phyloP scores from a whole-genome alignment of 805 yeast genomes.

The Schwanniomyces occidentalis region DNA sequence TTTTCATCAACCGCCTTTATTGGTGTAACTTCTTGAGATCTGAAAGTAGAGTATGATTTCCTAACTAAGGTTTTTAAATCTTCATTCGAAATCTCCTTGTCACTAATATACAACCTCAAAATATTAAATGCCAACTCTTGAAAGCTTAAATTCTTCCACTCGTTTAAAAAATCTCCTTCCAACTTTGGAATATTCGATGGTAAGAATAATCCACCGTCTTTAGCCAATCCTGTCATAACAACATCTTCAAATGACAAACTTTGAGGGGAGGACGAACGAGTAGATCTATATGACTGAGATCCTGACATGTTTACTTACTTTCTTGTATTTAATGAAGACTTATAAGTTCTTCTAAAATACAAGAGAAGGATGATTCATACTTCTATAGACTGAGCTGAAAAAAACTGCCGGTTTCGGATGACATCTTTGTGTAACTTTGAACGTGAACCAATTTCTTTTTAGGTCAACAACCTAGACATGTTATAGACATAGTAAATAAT shows the following conservation, averaged over 20 bases:
- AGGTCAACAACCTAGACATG: no score
- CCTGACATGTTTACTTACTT: constrained; percentile 12
- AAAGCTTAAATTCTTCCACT: constrained; percentile 77
- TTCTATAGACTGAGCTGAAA: no score
- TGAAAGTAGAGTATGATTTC: constrained; percentile 87
- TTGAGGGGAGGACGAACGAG: constrained; percentile 60
- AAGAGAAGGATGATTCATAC: constrained; percentile 3
- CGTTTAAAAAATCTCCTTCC: constrained; percentile 51
- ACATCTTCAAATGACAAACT: constrained; percentile 74
- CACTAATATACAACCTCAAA: constrained; percentile 73
- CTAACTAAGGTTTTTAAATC: constrained; percentile 65
- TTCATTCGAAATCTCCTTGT: constrained; percentile 67
- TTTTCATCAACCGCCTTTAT: constrained; percentile 59
- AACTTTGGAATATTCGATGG: constrained; percentile 81
- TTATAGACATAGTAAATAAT: no score
- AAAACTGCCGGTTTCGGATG: no score
- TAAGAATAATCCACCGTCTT: constrained; percentile 93
- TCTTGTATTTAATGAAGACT: no score
- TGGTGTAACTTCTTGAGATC: constrained; percentile 88
- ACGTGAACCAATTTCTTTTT: no score
- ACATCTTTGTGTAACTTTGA: no score
- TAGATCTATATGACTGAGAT: constrained; percentile 73
- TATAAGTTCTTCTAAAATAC: no score
- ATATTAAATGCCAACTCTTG: constrained; percentile 86
- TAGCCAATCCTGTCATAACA: constrained; percentile 87